Conservation (phyloP, 768 basidiomycete genomes). For the Lentinus tigrinus region DNA sequence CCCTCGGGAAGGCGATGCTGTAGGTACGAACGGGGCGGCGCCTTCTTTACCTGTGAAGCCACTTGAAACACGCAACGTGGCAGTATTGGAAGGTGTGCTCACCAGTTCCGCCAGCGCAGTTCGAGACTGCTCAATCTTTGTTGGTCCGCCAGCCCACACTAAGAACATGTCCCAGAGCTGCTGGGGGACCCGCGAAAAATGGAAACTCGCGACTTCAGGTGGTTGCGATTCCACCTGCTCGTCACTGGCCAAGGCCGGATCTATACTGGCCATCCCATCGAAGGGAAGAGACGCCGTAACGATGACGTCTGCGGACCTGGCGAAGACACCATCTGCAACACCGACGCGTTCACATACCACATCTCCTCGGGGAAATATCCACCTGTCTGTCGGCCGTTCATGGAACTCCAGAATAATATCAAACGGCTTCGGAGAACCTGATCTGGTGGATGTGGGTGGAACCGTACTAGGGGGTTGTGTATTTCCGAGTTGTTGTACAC, state of each 20-base stretch:
- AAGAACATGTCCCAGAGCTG: slow-evolving; percentile 57
- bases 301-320: slow-evolving; percentile 10
- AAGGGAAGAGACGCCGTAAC: slow-evolving; percentile 44
- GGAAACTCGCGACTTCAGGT: slow-evolving; percentile 44
- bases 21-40: slow-evolving; percentile 48
- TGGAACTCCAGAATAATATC: slow-evolving; percentile 73
- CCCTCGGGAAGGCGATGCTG: slow-evolving; percentile 58
- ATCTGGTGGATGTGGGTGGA: not conserved
- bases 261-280: slow-evolving; percentile 18
- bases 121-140: slow-evolving; percentile 50
- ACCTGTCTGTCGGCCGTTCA: slow-evolving; percentile 62
- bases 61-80: not conserved
- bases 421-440: slow-evolving; percentile 51
- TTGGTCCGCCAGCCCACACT: slow-evolving; percentile 60
- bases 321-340: slow-evolving; percentile 3
- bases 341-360: slow-evolving; percentile 46
- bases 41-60: slow-evolving; percentile 32
- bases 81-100: slow-evolving; percentile 14
- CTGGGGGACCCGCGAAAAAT: slow-evolving; percentile 46
- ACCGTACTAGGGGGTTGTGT: not conserved
- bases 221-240: not conserved
- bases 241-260: not conserved
- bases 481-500: slow-evolving; percentile 18
- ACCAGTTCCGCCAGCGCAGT: slow-evolving; percentile 48
- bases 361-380: slow-evolving; percentile 63